These are phyloP conservation scores for Botryotinia calthae DNA, from an alignment of 2,329 filamentous ascomycete species.

Conservation along the genomic window DNA sequence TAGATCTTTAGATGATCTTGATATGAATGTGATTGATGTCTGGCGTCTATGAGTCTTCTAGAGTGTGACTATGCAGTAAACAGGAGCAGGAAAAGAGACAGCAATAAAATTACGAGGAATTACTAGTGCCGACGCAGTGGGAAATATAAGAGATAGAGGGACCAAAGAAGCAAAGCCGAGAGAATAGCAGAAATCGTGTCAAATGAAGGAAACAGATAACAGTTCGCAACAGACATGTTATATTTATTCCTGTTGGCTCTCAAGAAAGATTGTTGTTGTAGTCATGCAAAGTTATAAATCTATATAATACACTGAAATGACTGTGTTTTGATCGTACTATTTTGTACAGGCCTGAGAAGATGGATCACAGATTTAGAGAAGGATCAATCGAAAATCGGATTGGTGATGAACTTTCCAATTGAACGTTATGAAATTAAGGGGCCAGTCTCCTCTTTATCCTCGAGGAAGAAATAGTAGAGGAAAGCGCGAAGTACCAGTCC, in stretches of 20 bases:
- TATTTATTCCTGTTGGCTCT: neutral
- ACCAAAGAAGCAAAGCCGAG: neutral
- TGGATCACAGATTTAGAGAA: neutral
- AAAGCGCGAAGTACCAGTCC: neutral
- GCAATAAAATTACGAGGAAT: too few relatives aligned
- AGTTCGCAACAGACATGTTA: fast-evolving
- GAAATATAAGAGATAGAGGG: too few relatives aligned
- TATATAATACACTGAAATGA: neutral
- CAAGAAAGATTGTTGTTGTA: fast-evolving
- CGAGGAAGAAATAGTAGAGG: neutral
- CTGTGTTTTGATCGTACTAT: neutral
- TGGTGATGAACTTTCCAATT: fast-evolving
- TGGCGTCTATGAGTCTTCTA: neutral
- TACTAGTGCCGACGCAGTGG: too few relatives aligned
- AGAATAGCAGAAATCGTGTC: fast-evolving
- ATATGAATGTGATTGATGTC: neutral
- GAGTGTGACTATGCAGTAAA: too few relatives aligned
- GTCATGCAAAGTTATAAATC: neutral
- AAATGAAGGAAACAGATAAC: fast-evolving
- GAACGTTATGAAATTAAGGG: neutral
- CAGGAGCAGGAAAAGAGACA: too few relatives aligned
- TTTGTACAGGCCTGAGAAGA: neutral
- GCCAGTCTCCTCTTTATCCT: neutral
- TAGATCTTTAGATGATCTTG: neutral
- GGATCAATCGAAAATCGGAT: neutral